A percentile compares a stretch with the other conserved stretches of the same genome.
These are phyloP conservation scores for Lipomyces spencermartinsiae DNA, from an alignment of 805 yeast species.

Conservation along the genomic window DNA sequence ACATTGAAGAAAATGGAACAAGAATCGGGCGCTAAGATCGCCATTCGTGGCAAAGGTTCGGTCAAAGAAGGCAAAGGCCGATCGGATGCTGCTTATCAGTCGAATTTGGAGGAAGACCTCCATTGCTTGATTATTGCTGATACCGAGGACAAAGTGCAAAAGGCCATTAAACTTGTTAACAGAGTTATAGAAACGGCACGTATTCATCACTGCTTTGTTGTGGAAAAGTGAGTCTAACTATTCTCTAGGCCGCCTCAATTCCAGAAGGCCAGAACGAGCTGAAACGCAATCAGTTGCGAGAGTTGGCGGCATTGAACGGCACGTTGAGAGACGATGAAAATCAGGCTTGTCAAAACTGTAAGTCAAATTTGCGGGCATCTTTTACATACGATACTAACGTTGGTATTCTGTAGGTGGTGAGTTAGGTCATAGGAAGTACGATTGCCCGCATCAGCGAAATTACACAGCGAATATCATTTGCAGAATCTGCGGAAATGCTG, in stretches of 20 bases:
- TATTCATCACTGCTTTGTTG: slow-evolving; percentile 1
- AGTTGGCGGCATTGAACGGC: slow-evolving; percentile 92
- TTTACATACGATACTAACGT: background rate
- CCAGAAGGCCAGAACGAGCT: slow-evolving; percentile 94
- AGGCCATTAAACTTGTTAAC: slow-evolving; percentile 76
- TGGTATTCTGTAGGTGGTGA: slow-evolving; percentile 51
- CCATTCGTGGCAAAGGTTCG: slow-evolving; percentile 94
- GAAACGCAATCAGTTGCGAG: slow-evolving; percentile 88
- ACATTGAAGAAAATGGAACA: slow-evolving; percentile 81
- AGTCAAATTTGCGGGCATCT: slow-evolving; percentile 2
- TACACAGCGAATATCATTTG: slow-evolving; percentile 69
- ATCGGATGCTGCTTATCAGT: slow-evolving; percentile 53
- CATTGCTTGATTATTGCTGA: slow-evolving; percentile 90
- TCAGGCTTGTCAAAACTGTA: slow-evolving; percentile 64
- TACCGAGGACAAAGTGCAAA: slow-evolving; percentile 72
- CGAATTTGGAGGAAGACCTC: slow-evolving; percentile 76
- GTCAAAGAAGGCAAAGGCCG: slow-evolving; percentile 86
- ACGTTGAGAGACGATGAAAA: slow-evolving; percentile 83
- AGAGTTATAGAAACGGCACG: slow-evolving; percentile 66
- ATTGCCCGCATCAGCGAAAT: slow-evolving; percentile 62
- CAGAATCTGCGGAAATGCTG: slow-evolving; percentile 76
- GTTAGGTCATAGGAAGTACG: slow-evolving; percentile 66
- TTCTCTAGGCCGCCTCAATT: slow-evolving; percentile 68
- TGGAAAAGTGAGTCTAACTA: background rate
- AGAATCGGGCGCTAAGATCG: slow-evolving; percentile 86